Evolutionary conservation across 164 flowering plant genomes (phyloP).

Genomic region (Umbellularia californica): DNA sequence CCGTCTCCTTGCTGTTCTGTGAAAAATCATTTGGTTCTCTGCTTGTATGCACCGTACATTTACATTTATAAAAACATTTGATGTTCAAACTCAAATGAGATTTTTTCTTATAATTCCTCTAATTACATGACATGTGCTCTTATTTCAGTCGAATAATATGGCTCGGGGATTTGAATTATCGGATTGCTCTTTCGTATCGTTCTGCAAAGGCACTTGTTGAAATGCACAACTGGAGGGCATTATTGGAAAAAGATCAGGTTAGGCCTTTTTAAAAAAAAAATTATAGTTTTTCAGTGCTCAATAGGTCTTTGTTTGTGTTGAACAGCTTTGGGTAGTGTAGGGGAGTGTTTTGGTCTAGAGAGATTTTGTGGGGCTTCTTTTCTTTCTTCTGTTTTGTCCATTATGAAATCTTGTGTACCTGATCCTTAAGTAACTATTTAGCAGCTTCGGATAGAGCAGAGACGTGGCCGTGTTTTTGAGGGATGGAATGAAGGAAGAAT

Average conservation of each 20-base stretch:
- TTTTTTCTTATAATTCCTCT: not conserved
- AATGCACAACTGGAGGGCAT: constrained; percentile 89
- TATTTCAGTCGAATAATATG: constrained; percentile 78
- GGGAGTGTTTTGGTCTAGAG: not conserved
- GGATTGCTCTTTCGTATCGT: constrained; percentile 87
- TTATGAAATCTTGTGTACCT: constrained; percentile 8
- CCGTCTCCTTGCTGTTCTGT: not conserved
- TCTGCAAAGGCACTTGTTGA: constrained; percentile 93
- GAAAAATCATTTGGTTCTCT: too few relatives aligned
- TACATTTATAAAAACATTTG: too few relatives aligned
- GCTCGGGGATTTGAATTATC: constrained; percentile 96
- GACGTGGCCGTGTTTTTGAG: constrained; percentile 62
- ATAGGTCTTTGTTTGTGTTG: not conserved
- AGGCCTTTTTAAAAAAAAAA: constrained; percentile 10
- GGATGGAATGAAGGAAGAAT: constrained; percentile 89
- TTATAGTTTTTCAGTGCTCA: not conserved
- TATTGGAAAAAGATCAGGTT: constrained; percentile 94
- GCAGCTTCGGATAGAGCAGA: constrained; percentile 80
- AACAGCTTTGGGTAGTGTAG: not conserved
- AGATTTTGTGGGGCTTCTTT: not conserved
- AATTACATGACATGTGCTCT: constrained; percentile 1
- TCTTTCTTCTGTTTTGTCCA: not conserved
- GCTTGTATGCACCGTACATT: too few relatives aligned
- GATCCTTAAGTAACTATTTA: constrained; percentile 7
- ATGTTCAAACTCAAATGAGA: too few relatives aligned